Conservation (phyloP, 2,329 filamentous ascomycete species). For the Teratosphaeria viscida region DNA sequence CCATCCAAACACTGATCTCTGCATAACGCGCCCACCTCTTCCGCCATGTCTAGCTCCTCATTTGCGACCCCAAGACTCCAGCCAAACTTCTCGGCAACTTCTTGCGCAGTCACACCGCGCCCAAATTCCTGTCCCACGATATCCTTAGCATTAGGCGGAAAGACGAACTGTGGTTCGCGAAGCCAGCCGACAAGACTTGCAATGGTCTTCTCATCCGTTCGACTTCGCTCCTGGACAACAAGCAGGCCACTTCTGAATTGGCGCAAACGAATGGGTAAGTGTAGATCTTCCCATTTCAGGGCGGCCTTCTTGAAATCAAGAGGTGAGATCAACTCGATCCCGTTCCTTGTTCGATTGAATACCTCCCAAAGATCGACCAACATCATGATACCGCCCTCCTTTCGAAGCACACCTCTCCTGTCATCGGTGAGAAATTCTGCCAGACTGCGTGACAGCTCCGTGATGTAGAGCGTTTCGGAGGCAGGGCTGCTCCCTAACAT, state of each 20-base stretch:
- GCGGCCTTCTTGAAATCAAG: slow-evolving; percentile 86
- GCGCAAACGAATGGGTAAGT: slow-evolving; percentile 73
- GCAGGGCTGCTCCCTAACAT: slow-evolving; percentile 62
- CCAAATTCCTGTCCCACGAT: slow-evolving; percentile 77
- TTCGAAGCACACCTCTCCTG: slow-evolving; percentile 62
- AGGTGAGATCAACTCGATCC: slow-evolving; percentile 88
- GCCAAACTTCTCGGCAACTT: slow-evolving; percentile 78
- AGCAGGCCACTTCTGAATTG: slow-evolving; percentile 90
- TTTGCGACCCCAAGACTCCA: slow-evolving; percentile 96
- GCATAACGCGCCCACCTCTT: slow-evolving; percentile 78
- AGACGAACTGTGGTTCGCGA: slow-evolving; percentile 36
- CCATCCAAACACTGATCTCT: slow-evolving; percentile 89
- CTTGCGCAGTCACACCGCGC: slow-evolving; percentile 77
- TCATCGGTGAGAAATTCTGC: slow-evolving; percentile 88
- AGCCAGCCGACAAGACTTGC: slow-evolving; percentile 68
- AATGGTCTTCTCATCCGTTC: slow-evolving; percentile 85
- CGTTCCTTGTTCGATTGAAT: slow-evolving; percentile 86
- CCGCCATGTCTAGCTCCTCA: slow-evolving; percentile 94
- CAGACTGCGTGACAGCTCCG: slow-evolving; percentile 71
- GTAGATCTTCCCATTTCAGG: slow-evolving; percentile 75
- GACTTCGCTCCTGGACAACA: slow-evolving; percentile 79
- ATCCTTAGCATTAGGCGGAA: slow-evolving; percentile 38
- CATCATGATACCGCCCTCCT: slow-evolving; percentile 77
- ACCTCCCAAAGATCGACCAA: slow-evolving; percentile 87
- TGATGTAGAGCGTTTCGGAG: slow-evolving; percentile 77